Conservation (phyloP, 495 filamentous ascomycete genomes). For the Cercophora scortea region DNA sequence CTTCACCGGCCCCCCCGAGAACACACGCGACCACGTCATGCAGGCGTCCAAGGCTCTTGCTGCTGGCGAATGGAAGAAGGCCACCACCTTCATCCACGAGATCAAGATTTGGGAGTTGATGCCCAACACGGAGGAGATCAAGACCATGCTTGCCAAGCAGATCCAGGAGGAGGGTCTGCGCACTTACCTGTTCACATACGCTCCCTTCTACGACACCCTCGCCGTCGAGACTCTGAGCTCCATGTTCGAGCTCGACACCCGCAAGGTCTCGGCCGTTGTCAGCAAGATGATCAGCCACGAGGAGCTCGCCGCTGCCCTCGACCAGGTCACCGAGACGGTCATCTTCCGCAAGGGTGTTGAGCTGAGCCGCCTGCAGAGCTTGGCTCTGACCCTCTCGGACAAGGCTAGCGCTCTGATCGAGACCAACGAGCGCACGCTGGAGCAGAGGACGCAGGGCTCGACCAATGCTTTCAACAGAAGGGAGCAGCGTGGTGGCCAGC, state of each 20-base stretch:
- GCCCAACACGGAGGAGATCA: slow-evolving; percentile 80
- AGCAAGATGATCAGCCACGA: slow-evolving; percentile 99
- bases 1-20: slow-evolving; percentile 96
- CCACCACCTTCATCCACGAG: slow-evolving; percentile 79
- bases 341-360: slow-evolving; percentile 99
- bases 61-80: slow-evolving; percentile 97
- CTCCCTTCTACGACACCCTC: slow-evolving; percentile 97
- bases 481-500: slow-evolving; percentile 68
- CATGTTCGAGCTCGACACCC: slow-evolving; percentile 91
- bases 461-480: slow-evolving; percentile 90
- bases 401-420: slow-evolving; percentile 95
- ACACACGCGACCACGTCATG: slow-evolving; percentile 98
- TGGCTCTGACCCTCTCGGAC: slow-evolving; percentile 88
- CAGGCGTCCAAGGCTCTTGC: slow-evolving; percentile 95
- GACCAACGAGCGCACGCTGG: slow-evolving; percentile 91
- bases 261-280: slow-evolving; percentile 89
- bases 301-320: slow-evolving; percentile 88
- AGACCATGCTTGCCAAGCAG: slow-evolving; percentile 92
- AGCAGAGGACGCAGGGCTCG: slow-evolving; percentile 93
- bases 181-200: slow-evolving; percentile 99
- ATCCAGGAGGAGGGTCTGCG: slow-evolving; percentile 97
- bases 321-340: slow-evolving; percentile 95
- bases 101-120: slow-evolving; percentile 99
- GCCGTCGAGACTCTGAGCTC: slow-evolving; percentile 71
- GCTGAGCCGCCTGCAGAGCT: slow-evolving; percentile 87